Conservation (phyloP, 805 yeast genomes). For the Candida palmyrensis region DNA sequence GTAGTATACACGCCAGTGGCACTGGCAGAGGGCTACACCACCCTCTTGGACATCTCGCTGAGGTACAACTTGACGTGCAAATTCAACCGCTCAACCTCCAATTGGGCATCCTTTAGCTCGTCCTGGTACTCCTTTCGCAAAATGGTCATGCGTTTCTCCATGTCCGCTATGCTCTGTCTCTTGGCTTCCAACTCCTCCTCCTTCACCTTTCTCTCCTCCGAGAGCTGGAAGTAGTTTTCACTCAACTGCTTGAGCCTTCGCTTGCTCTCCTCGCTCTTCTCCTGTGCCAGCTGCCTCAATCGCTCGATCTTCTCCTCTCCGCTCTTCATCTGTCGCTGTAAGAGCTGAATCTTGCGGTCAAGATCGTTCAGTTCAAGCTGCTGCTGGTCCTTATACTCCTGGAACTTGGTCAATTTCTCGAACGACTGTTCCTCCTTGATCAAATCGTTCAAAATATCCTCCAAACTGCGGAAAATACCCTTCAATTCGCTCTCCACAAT, state of each 20-base stretch:
- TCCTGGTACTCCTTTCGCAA: slow-evolving; percentile 39
- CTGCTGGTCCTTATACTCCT: slow-evolving; percentile 38
- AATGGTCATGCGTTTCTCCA: slow-evolving; percentile 37
- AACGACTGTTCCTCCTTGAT: slow-evolving; percentile 37
- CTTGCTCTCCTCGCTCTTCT: slow-evolving; percentile 39
- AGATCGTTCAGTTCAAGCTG: slow-evolving; percentile 34
- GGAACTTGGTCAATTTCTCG: slow-evolving; percentile 29
- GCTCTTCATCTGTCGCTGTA: slow-evolving; percentile 45
- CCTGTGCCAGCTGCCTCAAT: slow-evolving; percentile 38
- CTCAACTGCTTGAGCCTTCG: slow-evolving; percentile 40
- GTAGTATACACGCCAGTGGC: no score
- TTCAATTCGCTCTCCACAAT: slow-evolving; percentile 33
- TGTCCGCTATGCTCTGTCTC: slow-evolving; percentile 40
- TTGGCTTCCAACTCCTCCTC: slow-evolving; percentile 46
- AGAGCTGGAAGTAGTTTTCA: slow-evolving; percentile 42
- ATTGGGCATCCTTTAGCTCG: slow-evolving; percentile 49
- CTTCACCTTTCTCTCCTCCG: slow-evolving; percentile 42
- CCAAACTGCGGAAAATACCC: slow-evolving; percentile 44
- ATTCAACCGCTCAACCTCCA: slow-evolving; percentile 50
- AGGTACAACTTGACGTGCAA: slow-evolving; percentile 52
- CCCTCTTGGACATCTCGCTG: slow-evolving; percentile 42
- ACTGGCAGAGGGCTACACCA: no score
- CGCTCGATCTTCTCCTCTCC: slow-evolving; percentile 45
- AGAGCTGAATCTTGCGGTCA: slow-evolving; percentile 39
- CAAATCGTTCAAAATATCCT: slow-evolving; percentile 46